A percentile compares a stretch with the other conserved stretches of the same genome.
Evolutionary conservation across 129 eudicot species (phyloP).

Genomic region (Escallonia rubra): DNA sequence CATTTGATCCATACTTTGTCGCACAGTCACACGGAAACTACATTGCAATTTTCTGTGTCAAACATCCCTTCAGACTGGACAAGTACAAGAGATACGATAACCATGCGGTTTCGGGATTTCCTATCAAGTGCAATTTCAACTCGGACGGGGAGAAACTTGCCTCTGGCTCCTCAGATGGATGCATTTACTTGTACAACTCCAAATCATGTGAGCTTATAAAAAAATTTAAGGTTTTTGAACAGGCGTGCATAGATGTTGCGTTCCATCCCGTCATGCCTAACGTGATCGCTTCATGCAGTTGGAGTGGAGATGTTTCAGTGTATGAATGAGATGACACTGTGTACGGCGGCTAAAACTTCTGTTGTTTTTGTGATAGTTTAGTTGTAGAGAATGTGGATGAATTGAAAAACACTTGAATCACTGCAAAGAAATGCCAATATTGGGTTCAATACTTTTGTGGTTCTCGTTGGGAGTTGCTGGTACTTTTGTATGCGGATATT

Average conservation of each 20-base stretch:
- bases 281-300: constrained; percentile 73
- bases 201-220: constrained; percentile 51
- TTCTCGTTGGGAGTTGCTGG: too few species aligned
- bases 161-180: constrained; percentile 84
- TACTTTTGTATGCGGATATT: too few species aligned
- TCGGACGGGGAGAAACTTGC: constrained; percentile 57
- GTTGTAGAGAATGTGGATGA: too few species aligned
- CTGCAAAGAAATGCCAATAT: too few species aligned
- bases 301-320: constrained; percentile 72
- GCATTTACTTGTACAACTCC: constrained; percentile 55
- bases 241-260: constrained; percentile 78
- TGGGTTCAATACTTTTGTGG: too few species aligned
- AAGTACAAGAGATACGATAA: constrained; percentile 80
- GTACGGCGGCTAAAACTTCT: too few species aligned
- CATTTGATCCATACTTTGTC: constrained; percentile 66
- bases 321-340: constrained; percentile 26
- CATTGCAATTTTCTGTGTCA: constrained; percentile 78
- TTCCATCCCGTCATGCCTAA: constrained; percentile 70
- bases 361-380: too few species aligned
- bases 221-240: constrained; percentile 60
- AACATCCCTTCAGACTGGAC: constrained; percentile 68
- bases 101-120: constrained; percentile 79
- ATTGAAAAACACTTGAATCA: too few species aligned
- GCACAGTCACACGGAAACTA: constrained; percentile 90
- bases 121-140: constrained; percentile 75